Base-by-base conservation (phyloP, 2,329 filamentous ascomycete genomes). In the Pyrenochaeta sp. region DNA sequence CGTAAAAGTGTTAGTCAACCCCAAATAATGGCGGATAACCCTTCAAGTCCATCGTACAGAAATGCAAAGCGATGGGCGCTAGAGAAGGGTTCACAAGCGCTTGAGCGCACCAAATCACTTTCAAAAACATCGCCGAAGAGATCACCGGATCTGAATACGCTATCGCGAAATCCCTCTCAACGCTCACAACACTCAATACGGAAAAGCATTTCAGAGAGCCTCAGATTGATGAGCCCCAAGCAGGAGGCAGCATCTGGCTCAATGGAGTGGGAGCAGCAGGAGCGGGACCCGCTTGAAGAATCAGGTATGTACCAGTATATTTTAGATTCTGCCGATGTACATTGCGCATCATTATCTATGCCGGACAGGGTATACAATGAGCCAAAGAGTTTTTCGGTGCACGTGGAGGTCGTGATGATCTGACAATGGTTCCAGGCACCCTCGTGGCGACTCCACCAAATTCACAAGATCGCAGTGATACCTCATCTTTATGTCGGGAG, bases 11-110 rank as follows among this genome's bases (percentile, higher is more conserved):
- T 61, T 27, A 70, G 57, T 39, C 65, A 66, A 21, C 53, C 62
- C 15, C 68, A 71, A 31, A 50, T 64, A 23, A 45, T 59, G 43
- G 18, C 63, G n/a, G 71, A 74, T 15, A 46, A 56, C 15, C 64
- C 70, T 4, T 60, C 56, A 9, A 74, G 65, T 41, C 68, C 73
- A 17, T 72, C 72, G n/a, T 71, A 73, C 39, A 61, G 63, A 51
- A 74, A 60, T 46, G 68, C 72, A 20, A 75, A 74, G 49, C 67
- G 72, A 29, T 75, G 71, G 71, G 68, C 69, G 3, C 40, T 71
- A 12, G 71, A 75, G 21, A 75, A 75, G 48, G 67, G 72, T 10
- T 67, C 68, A 2, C 68, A 74, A 36, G 68, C 70, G 18, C 61
- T 75, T 15, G 71, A 75, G 48, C 64, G 71, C 31, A 73, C 66